phyloP scores from a whole-genome alignment of 768 basidiomycete genomes.

The Hericium coralloides region DNA sequence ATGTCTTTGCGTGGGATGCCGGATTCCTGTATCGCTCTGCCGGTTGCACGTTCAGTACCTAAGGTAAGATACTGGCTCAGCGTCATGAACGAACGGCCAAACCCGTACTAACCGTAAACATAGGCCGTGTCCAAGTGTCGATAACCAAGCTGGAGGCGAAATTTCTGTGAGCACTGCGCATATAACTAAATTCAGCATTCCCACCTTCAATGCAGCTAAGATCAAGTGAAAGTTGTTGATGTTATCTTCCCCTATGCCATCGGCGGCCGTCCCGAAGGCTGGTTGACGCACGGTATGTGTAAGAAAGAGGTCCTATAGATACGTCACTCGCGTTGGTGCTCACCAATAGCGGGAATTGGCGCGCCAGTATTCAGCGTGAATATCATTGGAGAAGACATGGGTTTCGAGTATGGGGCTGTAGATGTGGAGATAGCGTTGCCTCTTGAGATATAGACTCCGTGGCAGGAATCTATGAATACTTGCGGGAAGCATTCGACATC shows the following conservation, averaged over 20 bases:
- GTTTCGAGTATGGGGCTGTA: too few species aligned
- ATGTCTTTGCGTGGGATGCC: not conserved
- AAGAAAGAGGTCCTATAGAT: too few species aligned
- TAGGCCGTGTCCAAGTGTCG: not conserved
- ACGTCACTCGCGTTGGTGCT: not conserved
- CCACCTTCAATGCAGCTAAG: not conserved
- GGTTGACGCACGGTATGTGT: not conserved
- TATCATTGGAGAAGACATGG: not conserved
- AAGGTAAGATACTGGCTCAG: not conserved
- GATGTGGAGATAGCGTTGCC: too few species aligned
- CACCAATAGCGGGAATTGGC: not conserved
- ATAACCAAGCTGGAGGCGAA: not conserved
- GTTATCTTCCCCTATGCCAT: not conserved
- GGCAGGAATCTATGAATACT: too few species aligned
- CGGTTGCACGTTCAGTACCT: not conserved
- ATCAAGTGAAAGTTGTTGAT: not conserved
- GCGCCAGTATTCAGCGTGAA: not conserved
- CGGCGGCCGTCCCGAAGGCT: not conserved
- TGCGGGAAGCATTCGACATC: too few species aligned
- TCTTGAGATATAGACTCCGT: too few species aligned
- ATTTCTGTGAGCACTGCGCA: not conserved
- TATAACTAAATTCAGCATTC: too few species aligned
- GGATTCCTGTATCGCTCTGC: not conserved
- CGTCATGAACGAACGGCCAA: too few species aligned
- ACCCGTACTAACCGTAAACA: not conserved